Base-by-base conservation (phyloP, 768 basidiomycete genomes). In the Auricularia cornea region DNA sequence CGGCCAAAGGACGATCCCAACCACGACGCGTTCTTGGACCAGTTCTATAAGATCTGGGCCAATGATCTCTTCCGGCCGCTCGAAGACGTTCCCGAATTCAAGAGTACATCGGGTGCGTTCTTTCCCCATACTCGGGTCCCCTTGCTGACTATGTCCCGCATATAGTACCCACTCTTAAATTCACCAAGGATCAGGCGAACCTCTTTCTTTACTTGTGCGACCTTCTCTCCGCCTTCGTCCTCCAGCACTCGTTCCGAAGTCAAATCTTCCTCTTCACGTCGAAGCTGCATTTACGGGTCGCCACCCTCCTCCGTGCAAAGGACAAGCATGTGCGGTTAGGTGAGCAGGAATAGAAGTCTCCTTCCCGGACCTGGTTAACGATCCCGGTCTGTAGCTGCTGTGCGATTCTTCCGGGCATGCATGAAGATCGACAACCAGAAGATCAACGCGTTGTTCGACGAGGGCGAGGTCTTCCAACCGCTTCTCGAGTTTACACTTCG, bases 291-390 rank as follows among this genome's bases (percentile, higher is more conserved):
- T 71, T 81, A 59, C 85, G 87, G 64, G 79, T 96, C 66, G 89
- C 89, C 44, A 83, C 86, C 10, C 77, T 99, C 51, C 80, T 98
- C 61, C 86, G 83, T 65, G 83, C 85, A 59, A 86, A 85, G 70
- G 94, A 97, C 72, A 98, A 98, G 73, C 92, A 97, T 71, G 81
- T 98, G 51, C 87, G 92, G 38, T 86, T 97, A 73, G 90, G 95
- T 96, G 69, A 66, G 90, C 78, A n/a, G 61, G 62, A 11, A 30
- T 33, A 32, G 26, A 35, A 60, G n/a, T 65, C 35, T 14, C 23
- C 26, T 41, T 40, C 44, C 5, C 48, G 56, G 35, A 18, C n/a
- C 59, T 20, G 31, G 6, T 33, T 63, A 59, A 38, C 62, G 23
- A 59, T 41, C 48, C 62, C 8, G 32, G 57, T 8, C 29, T 28